A percentile compares a stretch with the other conserved stretches of the same genome.
Evolutionary conservation across 495 filamentous ascomycete genomes (phyloP).

Genomic region (Platismatia glauca): DNA sequence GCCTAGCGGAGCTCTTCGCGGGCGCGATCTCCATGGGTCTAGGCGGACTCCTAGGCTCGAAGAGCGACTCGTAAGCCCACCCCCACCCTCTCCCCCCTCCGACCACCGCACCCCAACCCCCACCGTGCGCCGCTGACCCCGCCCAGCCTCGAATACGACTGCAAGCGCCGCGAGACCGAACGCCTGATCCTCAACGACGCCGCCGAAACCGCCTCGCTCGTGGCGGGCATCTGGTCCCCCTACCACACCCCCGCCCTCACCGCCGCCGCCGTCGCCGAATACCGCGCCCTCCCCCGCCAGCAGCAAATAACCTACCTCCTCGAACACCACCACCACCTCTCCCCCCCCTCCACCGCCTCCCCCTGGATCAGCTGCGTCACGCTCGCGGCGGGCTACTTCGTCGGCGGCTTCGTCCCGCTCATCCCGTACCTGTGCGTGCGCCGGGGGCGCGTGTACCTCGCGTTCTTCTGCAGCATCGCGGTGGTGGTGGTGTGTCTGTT

Average conservation of each 20-base stretch:
- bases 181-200: conserved; percentile 19
- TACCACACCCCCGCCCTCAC: conserved; percentile 37
- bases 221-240: conserved; percentile 45
- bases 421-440: conserved; percentile 70
- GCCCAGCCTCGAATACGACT: conserved; percentile 41
- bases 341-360: conserved; percentile 41
- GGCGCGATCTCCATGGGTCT: conserved; percentile 53
- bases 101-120: neutral
- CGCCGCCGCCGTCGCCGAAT: conserved; percentile 27
- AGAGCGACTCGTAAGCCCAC: conserved; percentile 51
- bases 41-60: conserved; percentile 57
- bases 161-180: conserved; percentile 40
- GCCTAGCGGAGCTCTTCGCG: conserved; percentile 49
- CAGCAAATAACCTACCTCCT: conserved; percentile 41
- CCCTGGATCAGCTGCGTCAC: conserved; percentile 51
- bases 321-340: conserved; percentile 36
- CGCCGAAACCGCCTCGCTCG: conserved; percentile 30
- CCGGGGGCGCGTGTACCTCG: conserved; percentile 44
- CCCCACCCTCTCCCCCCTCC: neutral
- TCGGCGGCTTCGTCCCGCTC: conserved; percentile 64
- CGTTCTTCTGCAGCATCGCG: conserved; percentile 58
- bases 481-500: conserved; percentile 64
- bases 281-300: conserved; percentile 34
- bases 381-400: conserved; percentile 62
- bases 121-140: neutral